Evolutionary conservation across 768 basidiomycete species (phyloP).

Genomic region (Collybia nuda): DNA sequence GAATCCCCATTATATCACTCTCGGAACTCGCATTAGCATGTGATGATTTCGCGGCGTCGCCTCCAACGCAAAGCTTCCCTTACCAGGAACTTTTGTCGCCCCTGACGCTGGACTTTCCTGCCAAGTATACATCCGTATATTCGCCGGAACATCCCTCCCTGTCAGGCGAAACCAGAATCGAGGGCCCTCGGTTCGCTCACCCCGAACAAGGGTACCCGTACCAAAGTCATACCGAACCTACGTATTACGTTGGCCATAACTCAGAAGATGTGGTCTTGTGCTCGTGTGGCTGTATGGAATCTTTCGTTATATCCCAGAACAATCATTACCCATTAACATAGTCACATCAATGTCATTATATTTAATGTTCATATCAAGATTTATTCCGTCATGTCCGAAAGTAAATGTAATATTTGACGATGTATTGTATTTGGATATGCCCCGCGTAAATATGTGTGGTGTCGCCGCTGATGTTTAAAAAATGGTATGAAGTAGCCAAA

Average conservation of each 20-base stretch:
- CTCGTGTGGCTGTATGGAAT: slow-evolving; percentile 13
- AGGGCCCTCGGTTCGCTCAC: not conserved
- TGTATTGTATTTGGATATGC: too few relatives aligned
- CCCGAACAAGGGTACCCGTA: not conserved
- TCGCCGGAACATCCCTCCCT: slow-evolving; percentile 12
- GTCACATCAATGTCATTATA: too few relatives aligned
- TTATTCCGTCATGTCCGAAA: too few relatives aligned
- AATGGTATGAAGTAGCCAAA: too few relatives aligned
- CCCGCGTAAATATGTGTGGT: too few relatives aligned
- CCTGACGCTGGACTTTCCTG: slow-evolving; percentile 15
- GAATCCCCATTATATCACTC: slow-evolving; percentile 43
- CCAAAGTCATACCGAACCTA: slow-evolving; percentile 5
- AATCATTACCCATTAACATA: not conserved
- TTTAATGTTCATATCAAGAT: too few relatives aligned
- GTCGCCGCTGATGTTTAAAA: too few relatives aligned
- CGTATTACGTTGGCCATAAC: not conserved
- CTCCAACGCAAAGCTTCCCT: not conserved
- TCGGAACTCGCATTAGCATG: slow-evolving; percentile 39
- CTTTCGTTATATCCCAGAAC: not conserved
- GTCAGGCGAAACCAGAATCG: slow-evolving; percentile 3
- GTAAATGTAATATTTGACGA: too few relatives aligned
- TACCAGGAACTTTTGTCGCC: slow-evolving; percentile 14
- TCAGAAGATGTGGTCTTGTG: slow-evolving; percentile 18
- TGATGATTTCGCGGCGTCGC: slow-evolving; percentile 21
- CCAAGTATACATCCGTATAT: slow-evolving; percentile 15